A percentile compares a stretch with the other conserved stretches of the same genome.
These are phyloP conservation scores for Xylaria polymorpha DNA, from an alignment of 2,329 filamentous ascomycete species.

Conservation along the genomic window DNA sequence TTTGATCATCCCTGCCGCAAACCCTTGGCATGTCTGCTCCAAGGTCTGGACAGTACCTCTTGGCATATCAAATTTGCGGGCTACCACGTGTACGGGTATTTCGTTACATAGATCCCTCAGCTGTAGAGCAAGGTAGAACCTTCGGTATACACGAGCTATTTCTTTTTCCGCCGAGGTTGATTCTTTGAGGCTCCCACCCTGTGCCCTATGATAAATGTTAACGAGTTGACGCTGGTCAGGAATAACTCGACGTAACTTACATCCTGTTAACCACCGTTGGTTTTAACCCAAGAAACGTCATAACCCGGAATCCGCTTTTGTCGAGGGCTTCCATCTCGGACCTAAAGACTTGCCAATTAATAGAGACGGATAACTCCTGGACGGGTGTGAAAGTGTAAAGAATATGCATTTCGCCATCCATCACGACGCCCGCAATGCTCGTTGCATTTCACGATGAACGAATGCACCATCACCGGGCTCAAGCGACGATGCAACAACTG, in stretches of 20 bases:
- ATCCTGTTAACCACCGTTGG: conserved; percentile 74
- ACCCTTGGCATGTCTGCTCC: conserved; percentile 80
- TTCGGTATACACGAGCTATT: conserved; percentile 71
- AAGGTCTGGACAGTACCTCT: conserved; percentile 78
- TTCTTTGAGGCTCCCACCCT: conserved; percentile 73
- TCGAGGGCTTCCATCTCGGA: conserved; percentile 77
- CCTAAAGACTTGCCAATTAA: conserved; percentile 80
- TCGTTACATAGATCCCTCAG: conserved; percentile 84
- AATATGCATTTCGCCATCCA: conserved; percentile 81
- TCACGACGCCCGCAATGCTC: conserved; percentile 76
- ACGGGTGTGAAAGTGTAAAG: conserved; percentile 79
- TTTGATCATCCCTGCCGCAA: conserved; percentile 82
- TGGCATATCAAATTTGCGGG: conserved; percentile 76
- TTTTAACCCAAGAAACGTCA: conserved; percentile 75
- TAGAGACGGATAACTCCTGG: conserved; percentile 64
- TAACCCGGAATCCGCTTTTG: conserved; percentile 76
- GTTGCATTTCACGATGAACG: conserved; percentile 74
- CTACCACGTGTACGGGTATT: conserved; percentile 75
- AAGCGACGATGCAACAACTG: conserved; percentile 77
- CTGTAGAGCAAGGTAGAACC: conserved; percentile 81
- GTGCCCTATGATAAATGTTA: conserved; percentile 62
- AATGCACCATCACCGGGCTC: conserved; percentile 81
- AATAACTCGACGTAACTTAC: conserved; percentile 58
- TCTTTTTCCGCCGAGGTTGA: conserved; percentile 70
- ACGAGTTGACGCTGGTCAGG: conserved; percentile 24